These are phyloP conservation scores for Diophrys appendiculata DNA, from an alignment of 73 alveolate genomes.

Conservation along the genomic window DNA sequence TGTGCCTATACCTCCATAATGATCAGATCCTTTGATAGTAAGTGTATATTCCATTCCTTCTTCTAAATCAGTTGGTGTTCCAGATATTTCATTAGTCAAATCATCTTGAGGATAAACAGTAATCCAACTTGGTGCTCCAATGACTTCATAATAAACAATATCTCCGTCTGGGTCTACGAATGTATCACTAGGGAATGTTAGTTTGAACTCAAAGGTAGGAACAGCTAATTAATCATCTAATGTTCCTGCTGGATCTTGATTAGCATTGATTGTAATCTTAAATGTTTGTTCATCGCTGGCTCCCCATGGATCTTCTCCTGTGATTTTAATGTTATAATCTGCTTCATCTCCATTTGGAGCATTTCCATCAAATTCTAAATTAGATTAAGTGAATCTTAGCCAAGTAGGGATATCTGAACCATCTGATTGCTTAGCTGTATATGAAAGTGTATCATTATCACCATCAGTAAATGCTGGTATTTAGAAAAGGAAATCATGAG, in stretches of 20 bases:
- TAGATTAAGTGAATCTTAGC: constrained; percentile 1
- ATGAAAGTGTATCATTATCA: constrained; percentile 5
- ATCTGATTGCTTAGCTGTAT: background rate
- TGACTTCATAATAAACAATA: background rate
- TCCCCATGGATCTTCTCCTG: background rate
- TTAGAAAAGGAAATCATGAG: too few species aligned
- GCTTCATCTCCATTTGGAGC: too few species aligned
- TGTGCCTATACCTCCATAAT: too few species aligned
- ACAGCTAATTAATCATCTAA: background rate
- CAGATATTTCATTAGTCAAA: background rate
- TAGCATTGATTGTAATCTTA: background rate
- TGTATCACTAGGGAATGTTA: background rate
- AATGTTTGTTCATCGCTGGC: background rate
- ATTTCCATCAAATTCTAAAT: too few species aligned
- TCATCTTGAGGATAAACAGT: background rate
- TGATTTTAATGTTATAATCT: too few species aligned
- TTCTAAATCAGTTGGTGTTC: background rate
- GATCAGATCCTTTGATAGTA: too few species aligned
- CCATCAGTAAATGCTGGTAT: constrained; percentile 11
- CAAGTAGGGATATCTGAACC: constrained; percentile 17
- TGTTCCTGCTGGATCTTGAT: background rate
- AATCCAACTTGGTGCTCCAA: background rate
- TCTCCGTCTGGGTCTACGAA: background rate
- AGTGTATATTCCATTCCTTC: too few species aligned
- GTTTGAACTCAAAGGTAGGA: background rate